These are phyloP conservation scores for Tetradesmus lagerheimii DNA, from an alignment of 139 green algal species.

Conservation along the genomic window DNA sequence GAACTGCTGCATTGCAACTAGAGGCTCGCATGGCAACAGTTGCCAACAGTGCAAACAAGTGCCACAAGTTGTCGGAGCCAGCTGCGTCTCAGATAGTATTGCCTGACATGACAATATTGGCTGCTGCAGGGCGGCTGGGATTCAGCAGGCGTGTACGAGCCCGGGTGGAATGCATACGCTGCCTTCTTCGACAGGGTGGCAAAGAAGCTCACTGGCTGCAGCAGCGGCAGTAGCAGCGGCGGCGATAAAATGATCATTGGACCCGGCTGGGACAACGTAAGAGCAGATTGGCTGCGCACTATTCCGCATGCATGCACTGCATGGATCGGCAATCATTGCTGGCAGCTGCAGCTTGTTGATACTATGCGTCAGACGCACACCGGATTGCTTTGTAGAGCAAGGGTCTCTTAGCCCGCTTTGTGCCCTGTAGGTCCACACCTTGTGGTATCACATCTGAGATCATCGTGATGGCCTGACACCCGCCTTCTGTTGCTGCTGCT, in stretches of 20 bases:
- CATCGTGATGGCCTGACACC: background rate
- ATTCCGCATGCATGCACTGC: too few species aligned
- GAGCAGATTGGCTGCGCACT: background rate
- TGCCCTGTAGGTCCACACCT: too few species aligned
- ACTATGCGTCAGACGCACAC: too few species aligned
- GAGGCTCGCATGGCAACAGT: too few species aligned
- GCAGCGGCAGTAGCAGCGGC: background rate
- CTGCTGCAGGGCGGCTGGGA: slow-evolving; percentile 36
- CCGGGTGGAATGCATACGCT: slow-evolving; percentile 4
- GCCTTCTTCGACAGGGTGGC: slow-evolving; percentile 16
- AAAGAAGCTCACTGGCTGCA: background rate
- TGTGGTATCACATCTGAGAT: too few species aligned
- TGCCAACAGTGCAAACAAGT: too few species aligned
- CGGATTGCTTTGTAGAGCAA: too few species aligned
- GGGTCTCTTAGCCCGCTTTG: too few species aligned
- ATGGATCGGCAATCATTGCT: background rate
- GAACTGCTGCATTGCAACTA: too few species aligned
- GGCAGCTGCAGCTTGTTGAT: too few species aligned
- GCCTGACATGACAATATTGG: background rate
- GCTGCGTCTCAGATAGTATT: too few species aligned
- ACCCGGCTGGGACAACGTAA: slow-evolving; percentile 42
- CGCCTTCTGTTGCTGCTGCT: background rate
- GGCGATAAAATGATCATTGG: slow-evolving; percentile 8
- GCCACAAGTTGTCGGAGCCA: background rate
- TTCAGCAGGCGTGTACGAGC: background rate